These are phyloP conservation scores for Coprinopsis sp. DNA, from an alignment of 768 basidiomycete genomes.

Conservation along the genomic window DNA sequence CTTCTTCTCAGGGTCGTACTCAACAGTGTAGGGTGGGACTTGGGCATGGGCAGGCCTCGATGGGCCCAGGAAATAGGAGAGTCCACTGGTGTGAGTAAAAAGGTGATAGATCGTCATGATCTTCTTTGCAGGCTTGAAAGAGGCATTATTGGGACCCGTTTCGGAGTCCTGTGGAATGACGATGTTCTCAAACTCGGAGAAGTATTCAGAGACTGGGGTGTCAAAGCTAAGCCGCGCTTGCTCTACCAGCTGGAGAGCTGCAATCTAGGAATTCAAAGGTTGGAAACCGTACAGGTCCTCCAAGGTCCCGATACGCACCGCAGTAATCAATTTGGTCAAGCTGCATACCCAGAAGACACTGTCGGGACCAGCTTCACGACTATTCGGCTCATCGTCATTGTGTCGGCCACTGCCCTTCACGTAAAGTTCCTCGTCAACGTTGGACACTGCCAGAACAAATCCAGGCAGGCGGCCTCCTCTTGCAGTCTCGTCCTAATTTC, in stretches of 20 bases:
- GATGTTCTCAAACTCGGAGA: constrained; percentile 28
- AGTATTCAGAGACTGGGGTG: constrained; percentile 21
- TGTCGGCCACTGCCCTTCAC: constrained; percentile 20
- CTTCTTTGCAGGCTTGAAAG: constrained; percentile 17
- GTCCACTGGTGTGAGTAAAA: constrained; percentile 25
- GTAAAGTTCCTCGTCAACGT: constrained; percentile 21
- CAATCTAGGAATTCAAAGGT: constrained; percentile 18
- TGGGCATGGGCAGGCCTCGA: neutral
- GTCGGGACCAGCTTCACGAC: constrained; percentile 20
- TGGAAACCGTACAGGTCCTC: neutral
- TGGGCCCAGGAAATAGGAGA: constrained; percentile 17
- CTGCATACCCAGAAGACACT: constrained; percentile 32
- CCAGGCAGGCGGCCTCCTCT: constrained; percentile 20
- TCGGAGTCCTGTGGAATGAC: constrained; percentile 18
- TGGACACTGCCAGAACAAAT: constrained; percentile 21
- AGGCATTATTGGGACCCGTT: constrained; percentile 5
- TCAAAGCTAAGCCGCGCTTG: constrained; percentile 26
- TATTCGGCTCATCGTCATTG: constrained; percentile 20
- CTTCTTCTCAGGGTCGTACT: constrained; percentile 14
- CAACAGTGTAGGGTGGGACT: constrained; percentile 12
- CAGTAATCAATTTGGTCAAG: constrained; percentile 26
- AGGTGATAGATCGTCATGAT: constrained; percentile 21
- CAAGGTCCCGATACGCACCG: constrained; percentile 14
- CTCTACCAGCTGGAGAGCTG: constrained; percentile 31
- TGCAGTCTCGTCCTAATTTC: constrained; percentile 15